A percentile compares a stretch with the other conserved stretches of the same genome.
phyloP scores from a whole-genome alignment of 164 flowering plant species.

The Sedum album region DNA sequence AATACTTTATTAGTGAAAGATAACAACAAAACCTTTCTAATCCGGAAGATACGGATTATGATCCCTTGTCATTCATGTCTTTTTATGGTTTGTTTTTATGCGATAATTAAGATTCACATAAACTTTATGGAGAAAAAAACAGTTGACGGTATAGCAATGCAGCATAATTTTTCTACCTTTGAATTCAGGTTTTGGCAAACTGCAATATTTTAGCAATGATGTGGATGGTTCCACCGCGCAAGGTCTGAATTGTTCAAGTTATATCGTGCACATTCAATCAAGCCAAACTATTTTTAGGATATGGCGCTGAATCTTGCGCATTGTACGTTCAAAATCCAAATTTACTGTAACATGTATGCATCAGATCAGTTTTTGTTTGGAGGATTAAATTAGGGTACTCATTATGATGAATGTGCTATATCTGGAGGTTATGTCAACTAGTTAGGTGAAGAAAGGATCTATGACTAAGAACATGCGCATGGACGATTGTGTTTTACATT shows the following conservation, averaged over 20 bases:
- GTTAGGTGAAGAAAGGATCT: background rate
- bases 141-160: background rate
- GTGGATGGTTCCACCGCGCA: no score
- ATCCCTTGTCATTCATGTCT: background rate
- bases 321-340: no score
- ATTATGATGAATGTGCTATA: background rate
- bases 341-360: no score
- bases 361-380: no score
- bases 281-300: background rate
- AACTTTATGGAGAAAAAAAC: no score
- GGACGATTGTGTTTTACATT: background rate
- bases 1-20: background rate
- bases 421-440: background rate
- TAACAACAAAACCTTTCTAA: background rate
- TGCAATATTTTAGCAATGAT: no score
- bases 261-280: background rate
- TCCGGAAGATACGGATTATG: background rate
- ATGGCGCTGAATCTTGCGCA: no score
- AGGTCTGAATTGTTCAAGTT: background rate
- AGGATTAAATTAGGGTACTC: no score
- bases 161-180: no score
- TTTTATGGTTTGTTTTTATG: no score
- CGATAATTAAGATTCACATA: background rate
- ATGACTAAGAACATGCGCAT: background rate
- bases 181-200: no score